Conservation (phyloP, 2,329 filamentous ascomycete genomes). For the Paracamarosporium sp. region DNA sequence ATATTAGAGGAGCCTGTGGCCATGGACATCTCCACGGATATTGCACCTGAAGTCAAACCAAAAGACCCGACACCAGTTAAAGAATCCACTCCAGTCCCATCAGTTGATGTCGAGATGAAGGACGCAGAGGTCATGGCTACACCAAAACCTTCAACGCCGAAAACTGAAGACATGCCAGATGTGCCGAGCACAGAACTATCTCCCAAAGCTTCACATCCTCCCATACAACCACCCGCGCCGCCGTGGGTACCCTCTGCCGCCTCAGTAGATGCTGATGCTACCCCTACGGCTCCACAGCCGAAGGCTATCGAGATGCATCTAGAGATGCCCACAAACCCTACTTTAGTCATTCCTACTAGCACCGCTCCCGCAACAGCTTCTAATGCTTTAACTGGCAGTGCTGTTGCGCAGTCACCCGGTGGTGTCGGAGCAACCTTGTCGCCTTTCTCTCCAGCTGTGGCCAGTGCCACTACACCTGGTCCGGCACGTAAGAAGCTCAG, state of each 20-base stretch:
- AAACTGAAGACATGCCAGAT: conserved; percentile 39
- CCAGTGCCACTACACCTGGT: conserved; percentile 49
- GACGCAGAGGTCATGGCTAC: conserved; percentile 39
- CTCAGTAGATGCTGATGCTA: conserved; percentile 16
- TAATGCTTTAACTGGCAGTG: conserved; percentile 22
- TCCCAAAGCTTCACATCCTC: conserved; percentile 32
- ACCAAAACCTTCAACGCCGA: conserved; percentile 24
- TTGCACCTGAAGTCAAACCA: conserved; percentile 21
- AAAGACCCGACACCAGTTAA: conserved; percentile 34
- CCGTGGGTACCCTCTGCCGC: conserved; percentile 31
- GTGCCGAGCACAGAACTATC: conserved; percentile 25
- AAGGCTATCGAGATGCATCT: conserved; percentile 33
- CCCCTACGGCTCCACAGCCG: conserved; percentile 18
- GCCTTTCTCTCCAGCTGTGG: conserved; percentile 48
- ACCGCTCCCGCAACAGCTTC: conserved; percentile 31
- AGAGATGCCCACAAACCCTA: conserved; percentile 37
- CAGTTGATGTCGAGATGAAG: conserved; percentile 55
- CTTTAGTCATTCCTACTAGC: conserved; percentile 25
- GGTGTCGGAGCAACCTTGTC: conserved; percentile 25
- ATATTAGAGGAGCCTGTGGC: conserved; percentile 30
- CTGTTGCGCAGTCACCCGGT: conserved; percentile 39
- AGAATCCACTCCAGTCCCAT: conserved; percentile 20
- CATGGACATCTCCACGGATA: conserved; percentile 35
- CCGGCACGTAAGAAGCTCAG: conserved; percentile 58
- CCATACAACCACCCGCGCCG: conserved; percentile 42